Evolutionary conservation across 83 land plant genomes (phyloP), one percentile per base, ranked within the genome.

Genomic region (Picea engelmannii): DNA sequence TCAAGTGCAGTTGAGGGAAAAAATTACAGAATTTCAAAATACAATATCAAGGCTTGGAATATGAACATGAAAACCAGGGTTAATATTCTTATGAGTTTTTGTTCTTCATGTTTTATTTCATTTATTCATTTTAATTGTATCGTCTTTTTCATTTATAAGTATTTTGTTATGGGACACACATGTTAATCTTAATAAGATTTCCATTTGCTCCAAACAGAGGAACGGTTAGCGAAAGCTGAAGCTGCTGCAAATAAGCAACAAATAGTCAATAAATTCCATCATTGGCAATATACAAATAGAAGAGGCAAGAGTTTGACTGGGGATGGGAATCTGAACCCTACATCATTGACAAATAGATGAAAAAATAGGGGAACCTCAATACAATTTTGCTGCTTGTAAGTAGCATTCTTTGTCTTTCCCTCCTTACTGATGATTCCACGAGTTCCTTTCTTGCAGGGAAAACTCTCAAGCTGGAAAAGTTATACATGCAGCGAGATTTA

Each of bases 321-420:
- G 31, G 31, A 27, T 27, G 15, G 38, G 85, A 17, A 52, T 12
- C 87, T 9, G 92, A 90, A 62, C 88, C 87, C n/a, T 70, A 81
- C 60, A 23, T 83, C 52, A 81, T 86, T 66, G 88, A 89, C 82
- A 92, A 92, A 80, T 90, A 84, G 52, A 87, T 92, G 35, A 81
- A 92, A 78, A 90, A 89, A 24, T 69, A 89, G 90, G 94, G 88
- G 25, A 79, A 62, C 9, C 1, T 38, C 11, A 17, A 5, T 6
- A 16, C 2, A 2, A 23, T 58, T 25, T n/a, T 49, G 21, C 78
- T 67, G 24, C 6, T 21, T 64, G 35, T 52, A 60, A 0, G 24
- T 64, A 59, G 68, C 52, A 38, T 59, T 24, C 1, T n/a, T n/a
- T 59, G 24, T 69, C 25, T 60, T 55, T 65, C 62, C 78, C 16